Evolutionary conservation across 2,329 filamentous ascomycete genomes (phyloP), one percentile per base, ranked within the genome.

Genomic region (Xylariales sp.): DNA sequence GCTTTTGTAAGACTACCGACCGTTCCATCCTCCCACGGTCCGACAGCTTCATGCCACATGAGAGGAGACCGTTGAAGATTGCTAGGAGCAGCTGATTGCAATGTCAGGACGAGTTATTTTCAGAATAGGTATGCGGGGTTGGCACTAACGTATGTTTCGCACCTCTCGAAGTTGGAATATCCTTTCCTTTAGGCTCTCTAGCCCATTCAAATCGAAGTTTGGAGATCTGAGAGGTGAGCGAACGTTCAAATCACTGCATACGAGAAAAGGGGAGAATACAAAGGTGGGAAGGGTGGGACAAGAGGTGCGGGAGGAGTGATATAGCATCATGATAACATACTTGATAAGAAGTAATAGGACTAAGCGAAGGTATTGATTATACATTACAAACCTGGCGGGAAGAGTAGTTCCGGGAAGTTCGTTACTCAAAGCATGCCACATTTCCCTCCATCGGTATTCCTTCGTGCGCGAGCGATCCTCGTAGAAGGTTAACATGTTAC

Each of bases 401-500:
- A 82, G 57, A 5, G 62, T 61, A 21, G 76, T 64, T 0, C 70
- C 72, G 3, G 62, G 67, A 4, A 67, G 68, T 50, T 81, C 73
- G 17, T 70, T 63, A 6, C 65, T 67, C 66, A 81, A 67, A 5
- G 61, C 57, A 52, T 78, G 66, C 50, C 72, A 77, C 74, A 81
- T 80, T 46, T 66, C 67, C 29, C 69, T 66, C 78, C 78, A 82
- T 38, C 76, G 67, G 24, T 65, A 59, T 43, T 71, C 65, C 38
- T 66, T 69, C 14, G 63, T 60, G 29, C 70, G 46, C 5, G 62
- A 62, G 24, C 62, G 67, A 49, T 80, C 70, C 23, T 76, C 67
- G 48, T 76, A 71, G 53, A 68, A 68, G 7, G 41, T 44, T 28
- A 57, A 67, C 45, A 82, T 80, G 43, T 80, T 75, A 29, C 63